Base-by-base conservation (phyloP, 2,329 filamentous ascomycete genomes). In the Diaporthe humulicola region DNA sequence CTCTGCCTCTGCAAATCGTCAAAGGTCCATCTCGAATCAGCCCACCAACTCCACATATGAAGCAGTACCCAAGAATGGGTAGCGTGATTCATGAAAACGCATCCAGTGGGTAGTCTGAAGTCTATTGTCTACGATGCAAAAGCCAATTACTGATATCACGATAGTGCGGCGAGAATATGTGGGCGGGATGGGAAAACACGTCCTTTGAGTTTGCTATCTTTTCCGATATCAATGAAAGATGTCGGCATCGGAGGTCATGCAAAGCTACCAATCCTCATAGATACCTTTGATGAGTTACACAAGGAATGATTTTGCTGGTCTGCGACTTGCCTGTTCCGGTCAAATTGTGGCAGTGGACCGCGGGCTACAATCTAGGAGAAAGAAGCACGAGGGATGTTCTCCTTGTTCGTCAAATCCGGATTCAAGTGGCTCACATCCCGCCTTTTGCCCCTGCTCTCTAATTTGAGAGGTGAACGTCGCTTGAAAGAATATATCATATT, bases 391-490 rank as follows among this genome's bases (percentile, higher is more conserved):
- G 15, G 15, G 8, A 28, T 28, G 15, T 22, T 5, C n/a, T 36
- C 64, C 48, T 69, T 69, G 45, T 69, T 22, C 33, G 40, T 69
- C n/a, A 4, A 28, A 28, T 40, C 64, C 64, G 64, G 64, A 69
- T 69, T 4, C 19, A 17, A 40, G 15, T n/a, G 2, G 6, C 14
- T 8, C 22, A 36, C n/a, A 28, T 2, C 8, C 22, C 3, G 8
- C 7, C 22, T 17, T 40, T 54, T 50, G 40, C 10, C 9, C 5
- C n/a, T 40, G 12, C 17, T 8, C 10, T 4, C 7, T 22, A 30
- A 3, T 0, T 22, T 25, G n/a, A 5, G 15, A 19, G 22, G 3
- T 33, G 33, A 12, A 15, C 7, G n/a, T 6, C 17, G 30, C 0
- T 22, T 54, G 15, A 69, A 69, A 69, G 64, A 40, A 54, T 1